These are phyloP conservation scores for Boletellus dicymbophilus DNA, from an alignment of 1,284 basidiomycete genomes.

Conservation along the genomic window DNA sequence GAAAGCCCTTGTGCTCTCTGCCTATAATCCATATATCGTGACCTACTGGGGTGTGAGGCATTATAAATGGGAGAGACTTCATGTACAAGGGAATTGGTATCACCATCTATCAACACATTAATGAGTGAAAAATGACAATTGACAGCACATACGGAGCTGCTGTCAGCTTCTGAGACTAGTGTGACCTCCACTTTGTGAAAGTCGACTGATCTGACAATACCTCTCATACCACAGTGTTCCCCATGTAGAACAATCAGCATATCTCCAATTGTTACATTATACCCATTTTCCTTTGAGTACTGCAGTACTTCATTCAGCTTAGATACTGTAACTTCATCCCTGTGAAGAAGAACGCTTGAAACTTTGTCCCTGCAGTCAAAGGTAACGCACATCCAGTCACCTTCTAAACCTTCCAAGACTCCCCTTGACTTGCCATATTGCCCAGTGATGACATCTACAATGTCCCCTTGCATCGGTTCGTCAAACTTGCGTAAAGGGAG, in stretches of 20 bases:
- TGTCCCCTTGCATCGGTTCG: neutral
- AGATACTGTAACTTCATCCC: neutral
- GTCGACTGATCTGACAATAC: neutral
- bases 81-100: no score
- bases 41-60: no score
- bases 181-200: neutral
- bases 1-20: no score
- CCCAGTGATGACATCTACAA: neutral
- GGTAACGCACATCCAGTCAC: neutral
- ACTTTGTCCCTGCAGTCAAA: neutral
- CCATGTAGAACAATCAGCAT: neutral
- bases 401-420: neutral
- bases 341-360: neutral
- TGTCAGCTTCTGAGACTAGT: neutral
- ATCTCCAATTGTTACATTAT: neutral
- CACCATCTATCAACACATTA: neutral
- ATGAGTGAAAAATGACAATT: neutral
- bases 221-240: neutral
- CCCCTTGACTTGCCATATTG: neutral
- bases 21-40: no score
- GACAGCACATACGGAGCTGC: neutral
- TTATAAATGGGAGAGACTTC: no score
- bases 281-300: neutral
- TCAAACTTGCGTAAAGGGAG: neutral
- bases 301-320: neutral